These are phyloP conservation scores for Babesia caballi DNA, from an alignment of 169 alveolate species.

Conservation along the genomic window DNA sequence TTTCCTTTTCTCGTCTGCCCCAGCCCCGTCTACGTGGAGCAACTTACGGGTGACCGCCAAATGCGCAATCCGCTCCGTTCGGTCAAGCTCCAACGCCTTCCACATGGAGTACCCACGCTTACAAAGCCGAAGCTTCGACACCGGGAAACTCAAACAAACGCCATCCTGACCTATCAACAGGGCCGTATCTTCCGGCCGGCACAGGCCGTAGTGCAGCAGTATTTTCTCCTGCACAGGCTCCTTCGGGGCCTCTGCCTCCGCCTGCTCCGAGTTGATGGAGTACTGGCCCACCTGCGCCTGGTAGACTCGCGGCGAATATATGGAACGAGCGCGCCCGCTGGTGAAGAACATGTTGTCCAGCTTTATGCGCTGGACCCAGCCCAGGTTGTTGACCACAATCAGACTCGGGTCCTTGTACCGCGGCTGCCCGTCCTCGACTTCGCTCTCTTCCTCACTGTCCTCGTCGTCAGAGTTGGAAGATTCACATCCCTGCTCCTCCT, in stretches of 20 bases:
- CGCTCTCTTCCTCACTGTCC: neutral
- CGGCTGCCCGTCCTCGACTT: neutral
- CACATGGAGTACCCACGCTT: conserved; percentile 18
- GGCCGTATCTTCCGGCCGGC: conserved; percentile 7
- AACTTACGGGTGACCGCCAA: conserved; percentile 10
- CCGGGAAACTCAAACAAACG: conserved; percentile 5
- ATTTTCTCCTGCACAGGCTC: neutral
- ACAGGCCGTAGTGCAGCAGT: neutral
- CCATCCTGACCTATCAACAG: conserved; percentile 6
- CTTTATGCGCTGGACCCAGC: conserved; percentile 38
- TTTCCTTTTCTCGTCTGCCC: too few species aligned
- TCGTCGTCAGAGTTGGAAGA: neutral
- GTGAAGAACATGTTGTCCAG: conserved; percentile 52
- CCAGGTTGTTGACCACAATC: conserved; percentile 14
- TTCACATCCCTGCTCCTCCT: neutral
- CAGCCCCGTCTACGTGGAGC: neutral
- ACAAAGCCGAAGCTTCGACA: conserved; percentile 9
- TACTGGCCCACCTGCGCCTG: conserved; percentile 10
- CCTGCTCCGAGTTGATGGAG: neutral
- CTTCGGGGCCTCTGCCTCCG: neutral
- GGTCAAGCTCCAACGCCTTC: neutral
- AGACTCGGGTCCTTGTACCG: conserved; percentile 11
- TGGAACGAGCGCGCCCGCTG: conserved; percentile 22
- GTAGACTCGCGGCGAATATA: conserved; percentile 10
- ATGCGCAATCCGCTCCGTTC: neutral